A percentile compares a stretch with the other conserved stretches of the same genome.
phyloP scores from a whole-genome alignment of 345 rosid genomes.

The Euphorbia peplus region DNA sequence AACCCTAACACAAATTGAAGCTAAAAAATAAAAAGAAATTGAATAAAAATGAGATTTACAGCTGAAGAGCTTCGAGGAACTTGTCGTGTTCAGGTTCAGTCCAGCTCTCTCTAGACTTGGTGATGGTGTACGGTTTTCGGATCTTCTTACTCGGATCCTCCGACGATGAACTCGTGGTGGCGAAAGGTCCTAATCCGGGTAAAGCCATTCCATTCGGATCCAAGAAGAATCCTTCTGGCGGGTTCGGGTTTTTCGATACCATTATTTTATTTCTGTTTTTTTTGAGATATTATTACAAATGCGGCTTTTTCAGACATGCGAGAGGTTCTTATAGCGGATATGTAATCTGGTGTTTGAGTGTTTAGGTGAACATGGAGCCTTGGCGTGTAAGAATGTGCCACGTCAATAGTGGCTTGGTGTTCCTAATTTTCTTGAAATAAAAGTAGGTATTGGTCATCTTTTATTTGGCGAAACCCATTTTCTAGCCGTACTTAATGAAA shows the following conservation, averaged over 20 bases:
- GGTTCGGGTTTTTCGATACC: conserved; percentile 68
- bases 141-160: conserved; percentile 72
- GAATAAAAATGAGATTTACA: conserved; percentile 39
- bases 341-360: conserved; percentile 12
- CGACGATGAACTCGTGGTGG: conserved; percentile 30
- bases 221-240: conserved; percentile 55
- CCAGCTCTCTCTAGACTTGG: conserved; percentile 98
- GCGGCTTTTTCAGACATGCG: conserved; percentile 18
- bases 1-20: conserved; percentile 3
- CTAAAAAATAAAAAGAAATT: not conserved
- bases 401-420: conserved; percentile 1
- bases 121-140: conserved; percentile 88
- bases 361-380: not conserved
- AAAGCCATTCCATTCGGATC: conserved; percentile 69
- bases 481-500: too few relatives aligned
- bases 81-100: conserved; percentile 92
- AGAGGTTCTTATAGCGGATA: not conserved
- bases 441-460: not conserved
- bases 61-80: conserved; percentile 89
- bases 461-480: not conserved
- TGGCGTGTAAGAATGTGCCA: conserved; percentile 30
- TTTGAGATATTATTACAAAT: conserved; percentile 19
- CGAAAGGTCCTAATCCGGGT: conserved; percentile 54
- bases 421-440: not conserved
- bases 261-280: conserved; percentile 13